These are phyloP conservation scores for Eucalyptus erythrocorys DNA, from an alignment of 345 rosid species.

Conservation along the genomic window DNA sequence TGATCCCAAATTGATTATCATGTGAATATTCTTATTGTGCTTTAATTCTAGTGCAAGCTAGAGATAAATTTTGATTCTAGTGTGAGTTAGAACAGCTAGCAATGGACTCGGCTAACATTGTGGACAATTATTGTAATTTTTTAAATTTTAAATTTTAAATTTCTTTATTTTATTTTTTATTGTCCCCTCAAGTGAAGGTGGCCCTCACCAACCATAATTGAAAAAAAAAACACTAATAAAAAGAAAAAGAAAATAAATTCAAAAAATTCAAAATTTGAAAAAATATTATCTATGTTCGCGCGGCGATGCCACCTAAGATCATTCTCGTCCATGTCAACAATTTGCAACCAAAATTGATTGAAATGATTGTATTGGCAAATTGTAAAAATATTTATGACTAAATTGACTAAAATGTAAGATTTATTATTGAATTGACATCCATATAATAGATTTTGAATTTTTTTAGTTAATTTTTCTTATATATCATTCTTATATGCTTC, in stretches of 20 bases:
- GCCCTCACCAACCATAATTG: rapidly evolving
- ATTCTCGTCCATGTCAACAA: not conserved
- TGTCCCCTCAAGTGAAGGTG: not conserved
- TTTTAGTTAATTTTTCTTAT: not conserved
- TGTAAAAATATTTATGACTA: not conserved
- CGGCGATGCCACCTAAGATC: not conserved
- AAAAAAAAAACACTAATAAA: not conserved
- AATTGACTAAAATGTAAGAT: not conserved
- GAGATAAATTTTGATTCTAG: too few relatives aligned
- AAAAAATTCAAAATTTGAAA: too few relatives aligned
- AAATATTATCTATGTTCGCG: rapidly evolving
- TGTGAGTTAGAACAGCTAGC: too few relatives aligned
- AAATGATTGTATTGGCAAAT: not conserved
- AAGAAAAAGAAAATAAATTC: not conserved
- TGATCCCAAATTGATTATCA: too few relatives aligned
- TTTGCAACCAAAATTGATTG: not conserved
- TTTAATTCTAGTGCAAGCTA: too few relatives aligned
- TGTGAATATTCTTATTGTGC: too few relatives aligned
- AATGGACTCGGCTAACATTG: rapidly evolving
- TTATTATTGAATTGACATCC: not conserved
- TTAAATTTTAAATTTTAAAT: not conserved
- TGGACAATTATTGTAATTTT: not conserved
- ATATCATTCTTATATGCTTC: not conserved
- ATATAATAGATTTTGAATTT: not conserved
- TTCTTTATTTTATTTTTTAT: not conserved